phyloP scores from a whole-genome alignment of 2,329 filamentous ascomycete species.

The Blastomyces percursus region DNA sequence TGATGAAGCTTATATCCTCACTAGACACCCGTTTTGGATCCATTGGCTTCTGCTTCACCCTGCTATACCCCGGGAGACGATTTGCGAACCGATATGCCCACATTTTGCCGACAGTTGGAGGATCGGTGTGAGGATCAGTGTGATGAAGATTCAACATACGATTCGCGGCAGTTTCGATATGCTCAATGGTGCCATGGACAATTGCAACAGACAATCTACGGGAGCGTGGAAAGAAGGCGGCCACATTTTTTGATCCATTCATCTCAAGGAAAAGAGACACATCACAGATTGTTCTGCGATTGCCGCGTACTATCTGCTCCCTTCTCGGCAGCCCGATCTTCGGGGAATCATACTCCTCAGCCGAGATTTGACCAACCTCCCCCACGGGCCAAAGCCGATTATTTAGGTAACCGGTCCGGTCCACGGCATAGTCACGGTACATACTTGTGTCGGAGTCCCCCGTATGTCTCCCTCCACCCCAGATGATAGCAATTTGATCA shows the following conservation, averaged over 20 bases:
- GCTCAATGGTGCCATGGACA: background rate
- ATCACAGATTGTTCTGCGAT: background rate
- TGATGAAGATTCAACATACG: no score
- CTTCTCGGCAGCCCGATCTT: background rate
- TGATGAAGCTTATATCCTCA: no score
- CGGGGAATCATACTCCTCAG: background rate
- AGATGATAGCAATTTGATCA: background rate
- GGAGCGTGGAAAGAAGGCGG: background rate
- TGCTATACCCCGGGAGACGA: no score
- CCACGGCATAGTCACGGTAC: no score
- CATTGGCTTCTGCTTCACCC: no score
- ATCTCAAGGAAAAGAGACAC: background rate
- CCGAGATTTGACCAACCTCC: background rate
- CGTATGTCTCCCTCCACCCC: background rate
- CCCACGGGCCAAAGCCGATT: no score
- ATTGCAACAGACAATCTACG: background rate
- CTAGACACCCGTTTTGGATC: no score
- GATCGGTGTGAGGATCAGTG: no score
- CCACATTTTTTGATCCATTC: background rate
- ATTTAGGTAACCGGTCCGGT: no score
- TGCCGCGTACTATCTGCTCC: background rate
- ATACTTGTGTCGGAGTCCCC: background rate
- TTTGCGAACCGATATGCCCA: no score
- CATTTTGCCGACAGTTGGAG: no score
- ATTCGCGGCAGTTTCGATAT: no score